Base-by-base conservation (phyloP, 176 grass and related monocot genomes). In the Oryza longistaminata region DNA sequence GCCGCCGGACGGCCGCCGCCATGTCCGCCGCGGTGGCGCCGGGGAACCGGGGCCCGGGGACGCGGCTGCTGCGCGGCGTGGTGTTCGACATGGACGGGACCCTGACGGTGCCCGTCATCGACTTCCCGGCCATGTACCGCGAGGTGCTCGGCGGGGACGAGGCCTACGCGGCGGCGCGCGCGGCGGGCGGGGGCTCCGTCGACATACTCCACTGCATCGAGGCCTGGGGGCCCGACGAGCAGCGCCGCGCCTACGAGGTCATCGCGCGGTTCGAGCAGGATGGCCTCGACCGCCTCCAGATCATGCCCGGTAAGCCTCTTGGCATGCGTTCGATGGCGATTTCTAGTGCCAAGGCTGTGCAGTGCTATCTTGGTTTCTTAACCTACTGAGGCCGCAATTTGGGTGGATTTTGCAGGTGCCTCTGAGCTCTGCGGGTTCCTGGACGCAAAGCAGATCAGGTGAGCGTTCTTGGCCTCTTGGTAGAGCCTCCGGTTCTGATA, bases 21-120 rank as follows among this genome's bases (percentile, higher is more conserved):
- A 86, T 88, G 75, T 83, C 87, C 66, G 9, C 44, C 52, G 27
- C 39, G 15, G 46, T 12, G 21, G n/a, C n/a, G n/a, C n/a, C n/a
- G n/a, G n/a, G n/a, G n/a, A n/a, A n/a, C n/a, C n/a, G n/a, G n/a
- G n/a, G n/a, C n/a, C 61, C 21, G 31, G 87, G 81, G 78, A 11
- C 14, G 12, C 48, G 16, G 33, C 66, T 64, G 40, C 93, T 98
- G 65, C 83, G 87, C 5, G 96, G 96, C 3, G 82, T 95, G 52
- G 96, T 98, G 25, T 95, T 98, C 93, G 96, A 98, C 89, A 95
- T 98, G 96, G 96, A 98, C 83, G 96, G 96, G 50, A 98, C 96
- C 2, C 85, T 98, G 46, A 98, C 96, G 14, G 93, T 98, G 73
- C 96, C 96, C 33, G 96, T 89, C 52, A 98, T 98, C 83, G 93